A percentile compares a stretch with the other conserved stretches of the same genome.
Evolutionary conservation across 31 red algal genomes (phyloP).

Genomic region (Asparagopsis taxiformis): DNA sequence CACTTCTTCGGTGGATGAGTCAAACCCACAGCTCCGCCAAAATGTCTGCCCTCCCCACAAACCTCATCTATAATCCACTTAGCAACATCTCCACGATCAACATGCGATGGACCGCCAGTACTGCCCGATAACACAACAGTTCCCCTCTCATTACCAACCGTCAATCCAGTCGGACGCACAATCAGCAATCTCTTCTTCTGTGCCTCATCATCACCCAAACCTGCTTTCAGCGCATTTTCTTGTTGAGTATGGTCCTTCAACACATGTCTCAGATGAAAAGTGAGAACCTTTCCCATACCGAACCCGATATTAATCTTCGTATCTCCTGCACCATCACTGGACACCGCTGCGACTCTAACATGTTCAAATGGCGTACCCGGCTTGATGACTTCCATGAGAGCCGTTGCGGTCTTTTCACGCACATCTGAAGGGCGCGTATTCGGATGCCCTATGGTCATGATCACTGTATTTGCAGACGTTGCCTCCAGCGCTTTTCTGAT

Average conservation of each 20-base stretch:
- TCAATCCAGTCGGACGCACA: no score
- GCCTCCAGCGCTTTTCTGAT: constrained; percentile 6
- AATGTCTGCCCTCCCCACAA: no score
- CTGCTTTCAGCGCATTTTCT: no score
- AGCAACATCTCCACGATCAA: background rate
- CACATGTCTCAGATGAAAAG: constrained; percentile 13
- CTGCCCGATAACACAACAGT: no score
- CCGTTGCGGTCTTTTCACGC: constrained; percentile 11
- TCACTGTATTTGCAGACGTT: constrained; percentile 14
- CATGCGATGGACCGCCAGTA: no score
- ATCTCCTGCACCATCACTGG: constrained; percentile 15
- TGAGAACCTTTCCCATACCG: constrained; percentile 11
- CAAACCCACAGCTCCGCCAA: no score
- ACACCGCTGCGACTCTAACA: constrained; percentile 21
- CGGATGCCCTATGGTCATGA: constrained; percentile 24
- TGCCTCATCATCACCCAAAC: no score
- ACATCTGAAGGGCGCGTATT: background rate
- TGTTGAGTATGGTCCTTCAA: constrained; percentile 26
- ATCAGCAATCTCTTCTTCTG: no score
- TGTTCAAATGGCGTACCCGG: background rate
- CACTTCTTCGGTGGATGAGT: no score
- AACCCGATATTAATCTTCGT: constrained; percentile 18
- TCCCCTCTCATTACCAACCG: no score
- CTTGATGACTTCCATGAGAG: background rate
- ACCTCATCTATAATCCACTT: background rate